A percentile compares a stretch with the other conserved stretches of the same genome.
phyloP scores from a whole-genome alignment of 169 alveolate species.

The Cryptosporidium bovis region DNA sequence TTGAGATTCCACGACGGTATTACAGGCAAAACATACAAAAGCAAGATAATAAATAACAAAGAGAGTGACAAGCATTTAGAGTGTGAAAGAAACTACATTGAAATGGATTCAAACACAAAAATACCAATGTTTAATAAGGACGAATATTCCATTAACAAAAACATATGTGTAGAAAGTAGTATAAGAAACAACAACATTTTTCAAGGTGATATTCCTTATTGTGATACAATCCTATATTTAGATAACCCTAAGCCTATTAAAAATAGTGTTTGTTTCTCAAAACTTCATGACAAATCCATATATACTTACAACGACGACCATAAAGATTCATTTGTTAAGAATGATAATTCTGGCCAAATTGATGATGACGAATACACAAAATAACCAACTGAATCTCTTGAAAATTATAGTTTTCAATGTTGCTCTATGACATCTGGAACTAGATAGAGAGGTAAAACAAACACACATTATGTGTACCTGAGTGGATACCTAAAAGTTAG shows the following conservation, averaged over 20 bases:
- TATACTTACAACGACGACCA: neutral
- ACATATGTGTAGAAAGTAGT: constrained; percentile 3
- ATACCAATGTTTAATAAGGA: constrained; percentile 1
- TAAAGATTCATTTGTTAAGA: neutral
- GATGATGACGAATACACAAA: neutral
- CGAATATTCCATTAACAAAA: constrained; percentile 18
- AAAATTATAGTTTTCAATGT: neutral
- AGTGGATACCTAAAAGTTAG: too few species aligned
- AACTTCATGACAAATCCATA: constrained; percentile 18
- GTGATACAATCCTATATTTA: constrained; percentile 48
- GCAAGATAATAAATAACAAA: neutral
- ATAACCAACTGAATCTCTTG: neutral
- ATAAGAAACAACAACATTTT: neutral
- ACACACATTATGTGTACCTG: too few species aligned
- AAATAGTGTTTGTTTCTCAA: constrained; percentile 8
- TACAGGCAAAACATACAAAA: constrained; percentile 46
- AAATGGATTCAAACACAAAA: constrained; percentile 9
- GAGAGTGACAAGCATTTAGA: neutral
- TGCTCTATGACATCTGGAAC: neutral
- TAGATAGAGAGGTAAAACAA: too few species aligned
- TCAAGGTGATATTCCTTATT: constrained; percentile 64
- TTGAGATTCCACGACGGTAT: constrained; percentile 62
- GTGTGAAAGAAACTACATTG: constrained; percentile 7
- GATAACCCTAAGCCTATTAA: constrained; percentile 24
- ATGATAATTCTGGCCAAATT: neutral